Base-by-base conservation (phyloP, 2,329 filamentous ascomycete genomes). In the Exserohilum rostratum region DNA sequence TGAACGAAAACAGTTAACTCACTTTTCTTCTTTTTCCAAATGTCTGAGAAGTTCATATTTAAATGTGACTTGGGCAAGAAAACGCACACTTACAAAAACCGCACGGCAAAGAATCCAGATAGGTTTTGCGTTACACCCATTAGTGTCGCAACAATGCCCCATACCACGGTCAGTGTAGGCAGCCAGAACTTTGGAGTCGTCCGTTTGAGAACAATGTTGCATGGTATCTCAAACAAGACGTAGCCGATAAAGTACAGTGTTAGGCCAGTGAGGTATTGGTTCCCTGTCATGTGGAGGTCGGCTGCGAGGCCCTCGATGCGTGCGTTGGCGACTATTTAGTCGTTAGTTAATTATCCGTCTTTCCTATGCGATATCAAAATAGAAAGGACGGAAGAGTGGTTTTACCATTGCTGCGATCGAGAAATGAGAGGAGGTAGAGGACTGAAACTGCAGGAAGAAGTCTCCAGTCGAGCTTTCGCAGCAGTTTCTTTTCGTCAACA, bases 241-340 rank as follows among this genome's bases (percentile, higher is more conserved):
- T 82, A 82, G 4, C 77, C 77, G 51, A 81, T 75, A 65, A 90
- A 90, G 69, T 88, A 90, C 0, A 90, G 69, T 0, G 87, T 89
- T 35, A 90, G 67, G 1, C 85, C 85, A 0, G 83, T 87, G 1
- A 89, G 77, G 53, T 90, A 90, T 61, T 88, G 80, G 51, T 75
- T 72, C 0, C 72, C 73, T 1, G 73, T 75, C 68, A 77, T 72
- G 0, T 59, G 17, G 4, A 74, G 47, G 38, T 74, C 69, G 10
- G 46, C 58, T 0, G 61, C 69, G 1, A 76, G 62, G 5, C 74
- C 72, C 50, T 77, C 73, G 29, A 80, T 70, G 20, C 73, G 71
- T 39, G 71, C 78, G 79, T 85, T 88, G 25, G 66, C 69, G 53
- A 76, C 68, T 72, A 43, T 10, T 22, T 2, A 6, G 6, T 38